Conservation (phyloP, 805 yeast species). For the Debaryomyces prosopidis region DNA sequence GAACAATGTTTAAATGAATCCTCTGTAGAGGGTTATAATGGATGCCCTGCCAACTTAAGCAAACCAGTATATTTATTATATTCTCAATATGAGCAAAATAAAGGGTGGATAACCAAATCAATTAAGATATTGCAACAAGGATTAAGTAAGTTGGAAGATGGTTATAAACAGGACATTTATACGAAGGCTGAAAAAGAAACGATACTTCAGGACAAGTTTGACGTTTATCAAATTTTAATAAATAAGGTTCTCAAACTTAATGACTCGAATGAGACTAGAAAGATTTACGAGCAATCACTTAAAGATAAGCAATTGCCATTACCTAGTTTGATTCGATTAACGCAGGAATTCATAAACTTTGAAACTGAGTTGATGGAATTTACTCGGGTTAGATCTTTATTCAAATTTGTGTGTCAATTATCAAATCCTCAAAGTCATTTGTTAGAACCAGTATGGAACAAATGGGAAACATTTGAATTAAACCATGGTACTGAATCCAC, state of each 20-base stretch:
- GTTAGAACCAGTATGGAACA: slow-evolving; percentile 47
- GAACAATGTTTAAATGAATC: slow-evolving; percentile 55
- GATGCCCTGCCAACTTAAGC: slow-evolving; percentile 42
- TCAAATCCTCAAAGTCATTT: slow-evolving; percentile 19
- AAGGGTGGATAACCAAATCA: slow-evolving; percentile 53
- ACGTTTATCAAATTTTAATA: slow-evolving; percentile 16
- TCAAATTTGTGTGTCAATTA: slow-evolving; percentile 36
- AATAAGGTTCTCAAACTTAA: slow-evolving; percentile 7
- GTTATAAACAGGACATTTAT: slow-evolving; percentile 2
- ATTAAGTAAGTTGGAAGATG: slow-evolving; percentile 4
- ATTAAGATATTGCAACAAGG: slow-evolving; percentile 22
- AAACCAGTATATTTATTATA: slow-evolving; percentile 55
- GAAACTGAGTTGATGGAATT: slow-evolving; percentile 57
- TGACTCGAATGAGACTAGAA: slow-evolving; percentile 22
- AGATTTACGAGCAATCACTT: slow-evolving; percentile 45
- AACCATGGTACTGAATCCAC: slow-evolving; percentile 68
- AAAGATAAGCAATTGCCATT: slow-evolving; percentile 45
- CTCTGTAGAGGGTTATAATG: slow-evolving; percentile 13
- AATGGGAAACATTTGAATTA: slow-evolving; percentile 77
- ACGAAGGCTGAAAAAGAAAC: slow-evolving; percentile 11
- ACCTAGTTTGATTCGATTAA: slow-evolving; percentile 40
- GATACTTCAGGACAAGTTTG: slow-evolving; percentile 22
- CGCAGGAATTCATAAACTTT: slow-evolving; percentile 54
- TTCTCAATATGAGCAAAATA: slow-evolving; percentile 59
- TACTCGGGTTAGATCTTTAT: slow-evolving; percentile 62